Evolutionary conservation across 768 basidiomycete species (phyloP).

Genomic region (Hygrocybe punicea): DNA sequence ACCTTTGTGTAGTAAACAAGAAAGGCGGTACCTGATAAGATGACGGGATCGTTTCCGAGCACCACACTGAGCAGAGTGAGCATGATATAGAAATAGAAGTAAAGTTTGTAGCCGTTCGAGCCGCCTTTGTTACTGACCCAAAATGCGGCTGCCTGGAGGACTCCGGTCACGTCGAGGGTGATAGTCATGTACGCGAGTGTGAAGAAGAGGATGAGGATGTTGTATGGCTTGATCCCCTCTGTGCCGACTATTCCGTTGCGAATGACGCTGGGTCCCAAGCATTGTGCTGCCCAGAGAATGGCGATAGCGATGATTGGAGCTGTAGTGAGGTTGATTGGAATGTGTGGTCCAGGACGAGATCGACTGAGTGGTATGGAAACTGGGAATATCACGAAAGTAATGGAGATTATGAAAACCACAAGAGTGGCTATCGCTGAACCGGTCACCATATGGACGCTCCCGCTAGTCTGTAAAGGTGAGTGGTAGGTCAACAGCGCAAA

Average conservation of each 20-base stretch:
- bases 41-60: conserved; percentile 93
- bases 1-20: conserved; percentile 82
- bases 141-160: conserved; percentile 83
- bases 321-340: conserved; percentile 42
- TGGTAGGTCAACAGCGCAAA: too few species aligned
- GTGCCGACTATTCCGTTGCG: conserved; percentile 17
- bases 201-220: conserved; percentile 90
- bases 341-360: neutral
- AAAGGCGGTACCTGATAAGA: conserved; percentile 88
- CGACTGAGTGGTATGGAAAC: too few species aligned
- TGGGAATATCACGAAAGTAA: too few species aligned
- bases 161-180: conserved; percentile 84
- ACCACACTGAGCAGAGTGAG: conserved; percentile 72
- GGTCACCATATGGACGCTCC: too few species aligned
- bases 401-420: too few species aligned
- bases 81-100: conserved; percentile 79
- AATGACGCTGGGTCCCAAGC: conserved; percentile 32
- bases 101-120: conserved; percentile 65
- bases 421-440: too few species aligned
- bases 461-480: too few species aligned
- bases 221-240: conserved; percentile 81
- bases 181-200: conserved; percentile 92
- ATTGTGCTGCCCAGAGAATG: conserved; percentile 49
- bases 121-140: conserved; percentile 84
- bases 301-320: conserved; percentile 50